These are phyloP conservation scores for Clausena lansium DNA, from an alignment of 345 rosid species.

Conservation along the genomic window DNA sequence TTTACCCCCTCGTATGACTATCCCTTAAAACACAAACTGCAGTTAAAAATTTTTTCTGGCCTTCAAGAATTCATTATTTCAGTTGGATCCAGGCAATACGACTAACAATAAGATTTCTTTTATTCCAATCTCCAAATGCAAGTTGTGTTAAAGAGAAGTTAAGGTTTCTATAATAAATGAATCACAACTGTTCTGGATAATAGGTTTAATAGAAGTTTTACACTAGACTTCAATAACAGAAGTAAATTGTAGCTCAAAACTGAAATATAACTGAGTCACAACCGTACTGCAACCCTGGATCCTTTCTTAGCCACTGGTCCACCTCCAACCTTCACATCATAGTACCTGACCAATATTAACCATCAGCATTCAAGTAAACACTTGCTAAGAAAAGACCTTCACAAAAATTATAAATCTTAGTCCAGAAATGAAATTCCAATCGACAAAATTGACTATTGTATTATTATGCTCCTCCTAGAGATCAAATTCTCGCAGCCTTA, in stretches of 20 bases:
- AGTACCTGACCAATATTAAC: constrained; percentile 55
- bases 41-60: neutral
- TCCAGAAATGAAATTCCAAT: neutral
- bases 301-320: constrained; percentile 82
- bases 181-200: neutral
- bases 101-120: too few relatives aligned
- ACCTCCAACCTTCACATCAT: constrained; percentile 84
- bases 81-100: neutral
- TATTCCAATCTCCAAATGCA: too few relatives aligned
- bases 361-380: constrained; percentile 22
- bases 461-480: neutral
- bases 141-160: too few relatives aligned
- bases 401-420: neutral
- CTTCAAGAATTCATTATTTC: neutral
- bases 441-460: neutral
- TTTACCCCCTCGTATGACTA: neutral
- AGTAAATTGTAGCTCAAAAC: neutral
- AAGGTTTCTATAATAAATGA: too few relatives aligned
- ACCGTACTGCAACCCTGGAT: constrained; percentile 99
- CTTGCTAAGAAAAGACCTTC: neutral
- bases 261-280: constrained; percentile 53
- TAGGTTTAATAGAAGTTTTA: neutral
- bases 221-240: neutral
- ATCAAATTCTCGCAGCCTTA: neutral
- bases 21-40: neutral